These are phyloP conservation scores for Trifolium dubium DNA, from an alignment of 306 rosid species.

Conservation along the genomic window DNA sequence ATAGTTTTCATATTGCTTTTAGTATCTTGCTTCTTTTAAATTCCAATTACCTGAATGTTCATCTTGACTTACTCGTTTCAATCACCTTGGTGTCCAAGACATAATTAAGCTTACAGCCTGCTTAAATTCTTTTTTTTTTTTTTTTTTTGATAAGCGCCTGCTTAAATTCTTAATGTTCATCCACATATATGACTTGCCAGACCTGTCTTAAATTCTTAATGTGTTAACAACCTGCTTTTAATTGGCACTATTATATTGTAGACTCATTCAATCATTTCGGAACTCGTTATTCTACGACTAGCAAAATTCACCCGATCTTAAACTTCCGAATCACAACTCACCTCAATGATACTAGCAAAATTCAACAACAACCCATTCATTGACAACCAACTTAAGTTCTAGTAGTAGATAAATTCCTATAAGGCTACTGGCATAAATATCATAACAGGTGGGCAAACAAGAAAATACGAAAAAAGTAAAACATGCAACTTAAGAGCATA, in stretches of 20 bases:
- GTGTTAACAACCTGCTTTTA: conserved; percentile 8
- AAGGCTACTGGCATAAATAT: conserved; percentile 7
- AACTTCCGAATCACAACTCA: conserved; percentile 21
- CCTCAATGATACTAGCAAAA: background rate
- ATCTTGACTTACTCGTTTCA: background rate
- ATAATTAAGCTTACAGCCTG: background rate
- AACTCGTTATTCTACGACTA: background rate
- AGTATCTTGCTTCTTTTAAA: conserved; percentile 36
- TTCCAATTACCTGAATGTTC: background rate
- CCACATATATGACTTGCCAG: background rate
- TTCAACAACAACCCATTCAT: conserved; percentile 4
- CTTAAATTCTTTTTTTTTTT: no score
- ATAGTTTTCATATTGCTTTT: conserved; percentile 42
- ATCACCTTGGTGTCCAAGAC: conserved; percentile 12
- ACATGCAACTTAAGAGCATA: background rate
- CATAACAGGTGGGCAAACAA: background rate
- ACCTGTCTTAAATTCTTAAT: background rate
- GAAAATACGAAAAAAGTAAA: conserved; percentile 11
- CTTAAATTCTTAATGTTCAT: background rate
- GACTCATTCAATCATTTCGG: background rate
- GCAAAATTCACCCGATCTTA: conserved; percentile 23
- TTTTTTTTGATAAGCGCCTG: no score
- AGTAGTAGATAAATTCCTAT: background rate
- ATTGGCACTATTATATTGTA: background rate
- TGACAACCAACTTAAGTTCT: conserved; percentile 7